Base-by-base conservation (phyloP, 2,329 filamentous ascomycete genomes). In the Rhexocercosporidium sp. region DNA sequence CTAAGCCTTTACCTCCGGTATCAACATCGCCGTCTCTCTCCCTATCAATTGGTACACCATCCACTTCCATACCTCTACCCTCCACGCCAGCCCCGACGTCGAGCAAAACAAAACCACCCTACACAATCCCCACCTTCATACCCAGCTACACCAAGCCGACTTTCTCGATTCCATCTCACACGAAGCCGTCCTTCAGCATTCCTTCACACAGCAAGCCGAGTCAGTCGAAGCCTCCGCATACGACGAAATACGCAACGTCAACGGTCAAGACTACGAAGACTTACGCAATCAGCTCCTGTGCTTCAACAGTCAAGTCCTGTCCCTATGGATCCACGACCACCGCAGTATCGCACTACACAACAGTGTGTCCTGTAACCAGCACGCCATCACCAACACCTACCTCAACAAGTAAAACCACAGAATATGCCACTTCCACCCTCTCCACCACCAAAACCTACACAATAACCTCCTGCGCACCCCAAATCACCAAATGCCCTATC, bases 361-460 rank as follows among this genome's bases (percentile, higher is more conserved):
- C 53, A 20, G 11, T 56, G 3, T 37, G 18, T 56, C 53, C 53
- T 8, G n/a, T 56, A 39, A 34, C n/a, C 25, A 53, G 25, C 49
- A 31, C 53, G 14, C 29, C 29, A 1, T 14, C 29, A 22, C 29
- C 29, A 1, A 22, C 29, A 14, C 29, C 29, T n/a, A n/a, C 29
- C 20, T n/a, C 53, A 37, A 56, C 53, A 9, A 54, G 25, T 25
- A 29, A 14, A 31, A 3, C 51, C 34, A 34, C 51, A 22, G 39
- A 37, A 56, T 56, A 37, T 31, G 39, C 53, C 9, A 56, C 53
- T 31, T 56, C 18, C 29, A 56, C 53, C 18, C 29, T 22, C 8
- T n/a, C n/a, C 53, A 56, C 29, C 29, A 56, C 53, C 2, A 56
- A 56, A 37, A 56, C 31, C 53, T 56, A 56, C 31, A 56, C 53